These are phyloP conservation scores for Colletotrichum lentis DNA, from an alignment of 2,329 filamentous ascomycete species.

Conservation along the genomic window DNA sequence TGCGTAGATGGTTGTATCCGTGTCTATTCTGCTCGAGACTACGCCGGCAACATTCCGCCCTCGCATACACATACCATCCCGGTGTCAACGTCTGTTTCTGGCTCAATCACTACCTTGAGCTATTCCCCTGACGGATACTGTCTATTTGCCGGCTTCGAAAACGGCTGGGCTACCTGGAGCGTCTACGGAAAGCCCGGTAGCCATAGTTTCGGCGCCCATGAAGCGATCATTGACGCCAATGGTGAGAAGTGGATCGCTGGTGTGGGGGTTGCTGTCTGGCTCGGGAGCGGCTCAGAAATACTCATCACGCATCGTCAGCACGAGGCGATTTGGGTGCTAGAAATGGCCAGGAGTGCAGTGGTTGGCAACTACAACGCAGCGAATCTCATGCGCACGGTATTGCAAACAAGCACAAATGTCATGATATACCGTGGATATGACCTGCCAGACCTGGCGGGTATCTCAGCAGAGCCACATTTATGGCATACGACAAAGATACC, in stretches of 20 bases:
- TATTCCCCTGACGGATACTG: conserved; percentile 98
- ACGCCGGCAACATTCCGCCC: conserved; percentile 87
- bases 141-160: conserved; percentile 90
- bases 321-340: conserved; percentile 83
- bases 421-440: conserved; percentile 96
- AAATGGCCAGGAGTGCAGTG: conserved; percentile 93
- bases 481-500: conserved; percentile 95
- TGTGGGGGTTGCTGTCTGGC: conserved; percentile 81
- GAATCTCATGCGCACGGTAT: conserved; percentile 86
- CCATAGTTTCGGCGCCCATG: conserved; percentile 80
- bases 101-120: conserved; percentile 74
- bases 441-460: conserved; percentile 85
- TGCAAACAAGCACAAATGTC: conserved; percentile 87
- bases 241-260: conserved; percentile 86
- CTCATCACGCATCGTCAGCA: conserved; percentile 75
- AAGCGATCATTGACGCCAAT: conserved; percentile 69
- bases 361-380: conserved; percentile 90
- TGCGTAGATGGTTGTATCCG: conserved; percentile 80
- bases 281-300: conserved; percentile 86
- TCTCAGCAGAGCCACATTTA: conserved; percentile 90
- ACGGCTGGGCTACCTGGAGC: conserved; percentile 96
- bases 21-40: conserved; percentile 94
- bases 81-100: conserved; percentile 72
- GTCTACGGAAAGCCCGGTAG: conserved; percentile 93
- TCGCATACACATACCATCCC: conserved; percentile 81